Percentiles rank a stretch among this genome's conserved stretches.
Conservation (phyloP, 2,329 filamentous ascomycete genomes). For the Trichoderma cornu-damae region DNA sequence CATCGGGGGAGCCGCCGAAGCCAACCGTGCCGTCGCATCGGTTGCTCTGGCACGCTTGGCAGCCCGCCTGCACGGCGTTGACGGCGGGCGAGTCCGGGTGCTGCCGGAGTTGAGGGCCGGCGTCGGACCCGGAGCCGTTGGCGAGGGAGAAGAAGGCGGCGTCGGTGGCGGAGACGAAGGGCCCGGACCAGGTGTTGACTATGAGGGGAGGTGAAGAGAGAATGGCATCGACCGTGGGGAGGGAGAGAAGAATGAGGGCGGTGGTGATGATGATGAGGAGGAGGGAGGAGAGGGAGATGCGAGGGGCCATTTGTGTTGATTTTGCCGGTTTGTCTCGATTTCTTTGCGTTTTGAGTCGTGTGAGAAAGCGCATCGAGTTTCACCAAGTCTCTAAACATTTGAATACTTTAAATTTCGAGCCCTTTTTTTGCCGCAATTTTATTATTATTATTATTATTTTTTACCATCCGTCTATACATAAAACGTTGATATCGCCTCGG, state of each 20-base stretch:
- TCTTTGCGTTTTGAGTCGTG: no score
- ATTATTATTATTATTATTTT: no score
- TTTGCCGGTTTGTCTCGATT: background rate
- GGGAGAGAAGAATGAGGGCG: constrained; percentile 19
- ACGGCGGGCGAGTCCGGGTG: constrained; percentile 35
- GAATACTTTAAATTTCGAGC: no score
- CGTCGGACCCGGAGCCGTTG: constrained; percentile 10
- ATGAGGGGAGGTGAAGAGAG: constrained; percentile 39
- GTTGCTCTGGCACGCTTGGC: constrained; percentile 45
- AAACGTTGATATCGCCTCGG: no score
- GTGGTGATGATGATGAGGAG: background rate
- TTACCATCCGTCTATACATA: background rate
- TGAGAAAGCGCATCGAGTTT: no score
- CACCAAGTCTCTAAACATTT: no score
- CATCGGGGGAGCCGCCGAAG: constrained; percentile 51
- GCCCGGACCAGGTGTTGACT: constrained; percentile 52
- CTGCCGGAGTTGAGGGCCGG: constrained; percentile 10
- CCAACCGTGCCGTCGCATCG: constrained; percentile 53
- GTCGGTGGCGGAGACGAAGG: constrained; percentile 49
- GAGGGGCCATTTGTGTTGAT: background rate
- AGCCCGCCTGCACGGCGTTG: constrained; percentile 49
- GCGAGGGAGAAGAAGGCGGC: constrained; percentile 41
- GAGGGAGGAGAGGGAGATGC: background rate
- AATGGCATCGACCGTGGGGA: background rate
- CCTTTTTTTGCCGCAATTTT: no score